A percentile compares a stretch with the other conserved stretches of the same genome.
phyloP scores from a whole-genome alignment of 2,329 filamentous ascomycete genomes.

The Pseudogymnoascus sp. region DNA sequence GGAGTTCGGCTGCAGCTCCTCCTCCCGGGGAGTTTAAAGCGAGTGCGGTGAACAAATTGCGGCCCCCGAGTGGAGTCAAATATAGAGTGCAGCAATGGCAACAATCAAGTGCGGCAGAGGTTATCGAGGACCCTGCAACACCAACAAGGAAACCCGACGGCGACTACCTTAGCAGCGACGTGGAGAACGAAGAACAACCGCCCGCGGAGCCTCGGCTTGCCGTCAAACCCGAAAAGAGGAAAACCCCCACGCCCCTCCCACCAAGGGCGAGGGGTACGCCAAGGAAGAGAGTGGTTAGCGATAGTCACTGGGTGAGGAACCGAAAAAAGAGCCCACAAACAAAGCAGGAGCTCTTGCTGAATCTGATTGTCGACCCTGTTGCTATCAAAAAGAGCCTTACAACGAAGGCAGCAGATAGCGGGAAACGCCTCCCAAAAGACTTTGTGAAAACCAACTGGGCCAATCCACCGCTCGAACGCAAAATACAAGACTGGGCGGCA shows the following conservation, averaged over 20 bases:
- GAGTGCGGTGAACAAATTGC: constrained; percentile 49
- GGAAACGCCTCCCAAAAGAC: not conserved
- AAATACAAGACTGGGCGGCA: constrained; percentile 53
- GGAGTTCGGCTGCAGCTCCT: constrained; percentile 46
- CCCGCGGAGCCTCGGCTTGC: not conserved
- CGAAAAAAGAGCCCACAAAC: constrained; percentile 20
- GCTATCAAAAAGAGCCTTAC: not conserved
- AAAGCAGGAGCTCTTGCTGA: not conserved
- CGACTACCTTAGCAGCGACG: not conserved
- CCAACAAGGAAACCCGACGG: constrained; percentile 46
- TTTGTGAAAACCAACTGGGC: constrained; percentile 45
- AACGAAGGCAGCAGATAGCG: not conserved
- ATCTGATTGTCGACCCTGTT: not conserved
- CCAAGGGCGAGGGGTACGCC: constrained; percentile 35
- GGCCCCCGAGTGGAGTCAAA: constrained; percentile 58
- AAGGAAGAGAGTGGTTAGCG: constrained; percentile 87
- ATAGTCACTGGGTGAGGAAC: constrained; percentile 74
- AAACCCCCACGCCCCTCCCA: not conserved
- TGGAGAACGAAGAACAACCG: not conserved
- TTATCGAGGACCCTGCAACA: constrained; percentile 44
- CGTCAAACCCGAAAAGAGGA: constrained; percentile 10
- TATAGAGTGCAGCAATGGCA: constrained; percentile 83
- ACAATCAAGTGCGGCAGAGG: constrained; percentile 61
- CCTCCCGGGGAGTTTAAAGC: constrained; percentile 43
- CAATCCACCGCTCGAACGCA: constrained; percentile 49